Evolutionary conservation across 257 asterid species (phyloP), one percentile per base, ranked within the genome.

Genomic region (Perilla frutescens): DNA sequence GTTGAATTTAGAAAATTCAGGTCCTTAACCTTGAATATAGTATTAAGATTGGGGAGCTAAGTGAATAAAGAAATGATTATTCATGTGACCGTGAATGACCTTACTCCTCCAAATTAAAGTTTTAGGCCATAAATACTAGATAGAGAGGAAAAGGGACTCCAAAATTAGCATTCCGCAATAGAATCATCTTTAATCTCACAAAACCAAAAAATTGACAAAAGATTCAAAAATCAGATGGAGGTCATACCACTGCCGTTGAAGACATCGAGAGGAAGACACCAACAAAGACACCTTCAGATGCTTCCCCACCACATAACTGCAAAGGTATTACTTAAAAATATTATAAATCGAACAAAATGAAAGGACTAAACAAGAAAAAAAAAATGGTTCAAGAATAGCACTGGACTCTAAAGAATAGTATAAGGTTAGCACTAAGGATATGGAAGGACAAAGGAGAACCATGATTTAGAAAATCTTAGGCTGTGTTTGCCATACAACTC

Each of bases 191-290:
- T 10, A 47, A 53, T 14, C 54, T 66, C 67, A n/a, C 66, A 65
- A 58, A 51, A 67, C 8, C 13, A 77, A 51, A 72, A 36, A 59
- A 20, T 4, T 50, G 40, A 53, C 43, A 71, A 51, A 59, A 72
- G 77, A 75, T 73, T 57, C 53, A 65, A 71, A 51, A 74, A 59
- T 77, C 44, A 72, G 66, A 66, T 48, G 36, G 63, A 66, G 70
- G 43, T 34, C 51, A 39, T 86, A 90, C 97, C 94, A 91, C 96
- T 58, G 96, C 92, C n/a, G 97, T 89, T 15, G 96, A 91, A 74
- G 97, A 91, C 97, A 91, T 89, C 71, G 96, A 87, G 81, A 91
- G 85, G 84, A 89, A 89, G 51, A 88, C 97, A 57, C 96, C 97
- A 77, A 91, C 93, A 87, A 91, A 91, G 77, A 91, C 82, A 78